phyloP scores from a whole-genome alignment of 345 rosid genomes.

The Eutrema yunnanense region DNA sequence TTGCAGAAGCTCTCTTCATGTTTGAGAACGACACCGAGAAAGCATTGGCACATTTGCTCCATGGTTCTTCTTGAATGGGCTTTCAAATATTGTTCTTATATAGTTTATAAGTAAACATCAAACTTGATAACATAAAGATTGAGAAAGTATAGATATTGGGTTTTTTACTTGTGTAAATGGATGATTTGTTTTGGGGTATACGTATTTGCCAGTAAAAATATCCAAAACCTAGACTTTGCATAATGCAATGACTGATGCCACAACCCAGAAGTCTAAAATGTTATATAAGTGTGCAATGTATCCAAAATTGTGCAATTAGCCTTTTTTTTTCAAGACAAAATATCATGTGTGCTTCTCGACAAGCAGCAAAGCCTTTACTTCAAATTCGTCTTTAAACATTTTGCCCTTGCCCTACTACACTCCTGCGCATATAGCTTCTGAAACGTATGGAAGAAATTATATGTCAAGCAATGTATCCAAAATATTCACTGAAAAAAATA shows the following conservation, averaged over 20 bases:
- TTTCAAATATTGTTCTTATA: neutral
- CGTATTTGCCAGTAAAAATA: neutral
- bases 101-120: slow-evolving; percentile 3
- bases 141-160: neutral
- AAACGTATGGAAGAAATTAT: neutral
- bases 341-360: neutral
- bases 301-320: slow-evolving; percentile 3
- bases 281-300: neutral
- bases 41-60: slow-evolving; percentile 66
- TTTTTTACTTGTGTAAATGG: slow-evolving; percentile 16
- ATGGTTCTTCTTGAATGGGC: slow-evolving; percentile 32
- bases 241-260: neutral
- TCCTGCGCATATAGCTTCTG: slow-evolving; percentile 77
- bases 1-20: slow-evolving; percentile 62
- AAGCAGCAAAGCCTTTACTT: slow-evolving; percentile 8
- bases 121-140: neutral
- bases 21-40: slow-evolving; percentile 66
- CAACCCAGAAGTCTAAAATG: neutral
- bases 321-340: neutral
- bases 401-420: slow-evolving; percentile 25
- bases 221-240: slow-evolving; percentile 3
- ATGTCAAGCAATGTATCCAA: neutral
- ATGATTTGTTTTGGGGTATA: neutral
- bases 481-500: neutral
- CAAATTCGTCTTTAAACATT: neutral